Base-by-base conservation (phyloP, 768 basidiomycete genomes). In the Paxillus ammoniavirescens region DNA sequence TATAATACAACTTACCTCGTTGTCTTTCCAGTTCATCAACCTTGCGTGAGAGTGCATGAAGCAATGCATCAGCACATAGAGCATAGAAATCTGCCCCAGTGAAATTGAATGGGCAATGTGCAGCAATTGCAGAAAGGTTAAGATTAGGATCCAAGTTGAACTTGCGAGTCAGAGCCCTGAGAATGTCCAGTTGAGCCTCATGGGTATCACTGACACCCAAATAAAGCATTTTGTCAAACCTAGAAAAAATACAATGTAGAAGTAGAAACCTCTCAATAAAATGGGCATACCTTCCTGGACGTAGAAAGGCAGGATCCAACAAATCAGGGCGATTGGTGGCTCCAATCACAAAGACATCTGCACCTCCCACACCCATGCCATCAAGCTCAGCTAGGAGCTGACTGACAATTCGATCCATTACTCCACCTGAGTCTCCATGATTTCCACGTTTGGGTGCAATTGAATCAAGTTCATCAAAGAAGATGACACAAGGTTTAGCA, bases 71-170 rank as follows among this genome's bases (percentile, higher is more conserved):
- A 5, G 93, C 90, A 69, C 97, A 98, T 8, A 99, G 75, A 0
- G 97, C 97, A 74, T 99, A 98, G 58, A 98, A 94, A 68, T 99
- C 97, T 40, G 97, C 97, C 42, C 97, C 97, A 2, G 97, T 98
- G 65, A 88, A 94, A 66, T 94, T 93, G 76, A 95, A 92, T 0
- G 93, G 87, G 56, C 95, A 98, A 33, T 74, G 72, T 26, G 83
- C 76, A 18, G 89, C 91, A 42, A 99, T 70, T 8, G 62, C 56
- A 17, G 69, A 67, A 7, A 98, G 80, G 60, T 86, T 74, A 8
- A 94, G 75, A 46, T 71, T 73, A 0, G 87, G 78, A 60, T 90
- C 81, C 23, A 98, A 79, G 35, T 81, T 83, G 77, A 99, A 98
- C 68, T 95, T 98, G 53, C 94, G 75, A 2, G 97, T 98, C 55